Evolutionary conservation across 164 flowering plant species (phyloP).

Genomic region (Pachysandra terminalis): DNA sequence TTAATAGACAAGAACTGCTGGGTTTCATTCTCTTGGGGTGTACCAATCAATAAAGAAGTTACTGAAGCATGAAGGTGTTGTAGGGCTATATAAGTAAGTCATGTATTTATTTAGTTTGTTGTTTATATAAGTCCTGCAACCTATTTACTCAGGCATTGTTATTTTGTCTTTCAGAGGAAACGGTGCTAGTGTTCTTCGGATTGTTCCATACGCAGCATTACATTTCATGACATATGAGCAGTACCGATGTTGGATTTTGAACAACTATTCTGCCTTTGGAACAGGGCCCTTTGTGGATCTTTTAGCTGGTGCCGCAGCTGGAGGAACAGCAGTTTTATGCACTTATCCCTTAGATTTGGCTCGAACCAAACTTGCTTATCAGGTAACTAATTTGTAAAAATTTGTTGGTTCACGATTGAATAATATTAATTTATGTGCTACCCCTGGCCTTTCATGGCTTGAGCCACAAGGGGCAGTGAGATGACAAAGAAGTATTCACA

Average conservation of each 20-base stretch:
- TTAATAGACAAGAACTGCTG: conserved; percentile 78
- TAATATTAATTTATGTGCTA: too few species aligned
- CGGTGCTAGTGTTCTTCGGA: conserved; percentile 92
- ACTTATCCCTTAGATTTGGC: conserved; percentile 94
- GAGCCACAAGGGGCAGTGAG: too few species aligned
- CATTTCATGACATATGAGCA: conserved; percentile 97
- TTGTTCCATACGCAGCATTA: conserved; percentile 92
- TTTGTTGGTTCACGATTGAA: neutral
- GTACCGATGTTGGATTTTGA: conserved; percentile 73
- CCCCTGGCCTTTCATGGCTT: too few species aligned
- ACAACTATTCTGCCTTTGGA: conserved; percentile 68
- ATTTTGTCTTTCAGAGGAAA: conserved; percentile 62
- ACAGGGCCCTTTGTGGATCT: conserved; percentile 89
- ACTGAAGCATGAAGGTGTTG: conserved; percentile 71
- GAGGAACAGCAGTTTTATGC: conserved; percentile 96
- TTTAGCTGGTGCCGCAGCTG: conserved; percentile 92
- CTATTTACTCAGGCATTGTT: conserved; percentile 7
- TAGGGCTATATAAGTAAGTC: conserved; percentile 86
- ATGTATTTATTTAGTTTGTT: neutral
- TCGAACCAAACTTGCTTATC: conserved; percentile 95
- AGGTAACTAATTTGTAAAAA: conserved; percentile 36
- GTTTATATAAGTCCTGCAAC: neutral
- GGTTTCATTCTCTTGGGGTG: conserved; percentile 83
- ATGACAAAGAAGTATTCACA: too few species aligned
- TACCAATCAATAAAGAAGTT: conserved; percentile 66